phyloP scores from a whole-genome alignment of 495 filamentous ascomycete genomes.

The Diplogelasinospora grovesii region DNA sequence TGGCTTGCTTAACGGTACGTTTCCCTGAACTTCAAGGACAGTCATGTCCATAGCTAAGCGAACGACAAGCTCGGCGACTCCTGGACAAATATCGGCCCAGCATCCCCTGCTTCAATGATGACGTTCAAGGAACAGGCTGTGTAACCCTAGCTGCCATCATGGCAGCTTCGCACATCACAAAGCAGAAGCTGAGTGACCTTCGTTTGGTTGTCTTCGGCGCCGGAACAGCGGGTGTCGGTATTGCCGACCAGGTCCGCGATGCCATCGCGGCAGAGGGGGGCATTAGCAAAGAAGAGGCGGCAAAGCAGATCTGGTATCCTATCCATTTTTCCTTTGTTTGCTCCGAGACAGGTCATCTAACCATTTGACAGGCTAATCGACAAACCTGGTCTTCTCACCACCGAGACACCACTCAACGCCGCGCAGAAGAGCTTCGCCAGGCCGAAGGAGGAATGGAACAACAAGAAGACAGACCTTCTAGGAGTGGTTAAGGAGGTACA shows the following conservation, averaged over 20 bases:
- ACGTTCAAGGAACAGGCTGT: conserved; percentile 85
- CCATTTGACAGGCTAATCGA: conserved; percentile 62
- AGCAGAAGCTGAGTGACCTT: conserved; percentile 58
- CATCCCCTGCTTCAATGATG: conserved; percentile 85
- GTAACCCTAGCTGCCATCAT: conserved; percentile 80
- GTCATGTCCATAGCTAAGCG: not conserved
- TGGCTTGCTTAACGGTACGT: conserved; percentile 45
- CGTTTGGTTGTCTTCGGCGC: conserved; percentile 72
- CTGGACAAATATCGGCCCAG: conserved; percentile 65
- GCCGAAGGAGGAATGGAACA: conserved; percentile 57
- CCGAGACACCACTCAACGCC: conserved; percentile 45
- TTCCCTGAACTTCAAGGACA: no score
- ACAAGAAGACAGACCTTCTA: conserved; percentile 51
- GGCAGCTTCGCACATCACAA: conserved; percentile 61
- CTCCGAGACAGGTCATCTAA: not conserved
- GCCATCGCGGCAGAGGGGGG: conserved; percentile 63
- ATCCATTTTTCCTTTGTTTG: not conserved
- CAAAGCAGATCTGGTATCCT: conserved; percentile 72
- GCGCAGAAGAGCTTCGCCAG: conserved; percentile 64
- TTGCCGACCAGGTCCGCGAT: conserved; percentile 78
- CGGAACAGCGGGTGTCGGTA: conserved; percentile 81
- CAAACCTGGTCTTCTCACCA: conserved; percentile 71
- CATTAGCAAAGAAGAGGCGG: conserved; percentile 66
- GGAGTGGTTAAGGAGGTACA: conserved; percentile 64
- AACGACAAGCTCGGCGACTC: conserved; percentile 46